Evolutionary conservation across 352 stramenopile species (phyloP).

Genomic region (Phytophthora chlamydospora): DNA sequence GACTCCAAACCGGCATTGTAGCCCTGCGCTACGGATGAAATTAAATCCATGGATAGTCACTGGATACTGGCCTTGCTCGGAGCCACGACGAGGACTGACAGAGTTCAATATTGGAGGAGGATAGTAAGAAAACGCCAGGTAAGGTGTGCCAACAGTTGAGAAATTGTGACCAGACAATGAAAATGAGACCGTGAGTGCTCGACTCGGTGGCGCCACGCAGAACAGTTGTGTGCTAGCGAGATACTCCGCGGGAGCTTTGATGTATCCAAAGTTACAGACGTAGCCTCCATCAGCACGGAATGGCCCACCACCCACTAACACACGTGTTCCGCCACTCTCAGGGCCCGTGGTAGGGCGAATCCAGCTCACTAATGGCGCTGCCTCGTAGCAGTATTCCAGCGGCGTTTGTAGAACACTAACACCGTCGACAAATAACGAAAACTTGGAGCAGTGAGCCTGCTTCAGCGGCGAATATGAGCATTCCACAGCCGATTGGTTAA

Average conservation of each 20-base stretch:
- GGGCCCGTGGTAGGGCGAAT: conserved; percentile 44
- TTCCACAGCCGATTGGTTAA: conserved; percentile 22
- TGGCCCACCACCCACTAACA: conserved; percentile 38
- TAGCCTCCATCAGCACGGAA: conserved; percentile 34
- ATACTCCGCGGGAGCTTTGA: conserved; percentile 22
- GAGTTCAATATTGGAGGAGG: conserved; percentile 14
- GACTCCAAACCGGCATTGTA: conserved; percentile 54
- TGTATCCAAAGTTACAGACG: conserved; percentile 36
- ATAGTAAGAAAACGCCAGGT: conserved; percentile 36
- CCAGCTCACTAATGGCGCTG: conserved; percentile 22
- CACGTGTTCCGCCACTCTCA: conserved; percentile 41
- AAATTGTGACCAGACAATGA: conserved; percentile 27
- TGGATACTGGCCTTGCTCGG: conserved; percentile 33
- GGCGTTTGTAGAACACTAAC: conserved; percentile 5
- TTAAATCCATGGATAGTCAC: conserved; percentile 39
- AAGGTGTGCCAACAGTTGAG: background rate
- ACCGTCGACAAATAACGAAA: conserved; percentile 26
- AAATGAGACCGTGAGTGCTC: conserved; percentile 29
- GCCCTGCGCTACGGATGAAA: conserved; percentile 38
- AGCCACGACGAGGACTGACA: conserved; percentile 35
- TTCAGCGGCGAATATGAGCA: conserved; percentile 1
- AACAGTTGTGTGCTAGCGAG: conserved; percentile 38
- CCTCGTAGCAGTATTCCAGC: conserved; percentile 18
- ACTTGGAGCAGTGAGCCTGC: conserved; percentile 13
- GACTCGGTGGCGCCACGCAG: conserved; percentile 38